phyloP scores from a whole-genome alignment of 768 basidiomycete species.

The Xerocomus potaroensis region DNA sequence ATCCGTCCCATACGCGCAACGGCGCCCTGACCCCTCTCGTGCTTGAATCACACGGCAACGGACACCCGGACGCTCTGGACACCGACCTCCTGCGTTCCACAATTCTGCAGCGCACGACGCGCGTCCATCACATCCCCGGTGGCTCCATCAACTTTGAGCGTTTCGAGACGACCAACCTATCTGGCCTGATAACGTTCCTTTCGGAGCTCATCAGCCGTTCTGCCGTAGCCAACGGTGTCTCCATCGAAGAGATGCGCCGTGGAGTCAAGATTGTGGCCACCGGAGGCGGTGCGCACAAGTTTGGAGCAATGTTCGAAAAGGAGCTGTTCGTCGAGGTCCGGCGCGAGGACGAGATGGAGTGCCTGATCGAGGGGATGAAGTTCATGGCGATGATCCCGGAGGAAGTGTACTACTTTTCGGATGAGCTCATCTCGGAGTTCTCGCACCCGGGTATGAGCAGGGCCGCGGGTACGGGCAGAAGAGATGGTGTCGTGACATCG shows the following conservation, averaged over 20 bases:
- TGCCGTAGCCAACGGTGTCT: slow-evolving; percentile 79
- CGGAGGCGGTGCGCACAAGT: slow-evolving; percentile 94
- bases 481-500: slow-evolving; percentile 3
- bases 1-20: slow-evolving; percentile 39
- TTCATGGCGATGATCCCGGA: slow-evolving; percentile 95
- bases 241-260: slow-evolving; percentile 84
- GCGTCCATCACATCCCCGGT: slow-evolving; percentile 76
- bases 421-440: slow-evolving; percentile 82
- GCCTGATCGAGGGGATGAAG: slow-evolving; percentile 91
- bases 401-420: slow-evolving; percentile 98
- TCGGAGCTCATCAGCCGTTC: slow-evolving; percentile 82
- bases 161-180: slow-evolving; percentile 89
- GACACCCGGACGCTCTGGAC: slow-evolving; percentile 29
- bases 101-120: slow-evolving; percentile 61
- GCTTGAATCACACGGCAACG: slow-evolving; percentile 47
- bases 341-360: slow-evolving; percentile 98
- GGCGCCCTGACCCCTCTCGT: slow-evolving; percentile 83
- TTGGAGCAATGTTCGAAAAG: slow-evolving; percentile 75
- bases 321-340: slow-evolving; percentile 80
- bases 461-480: too few species aligned
- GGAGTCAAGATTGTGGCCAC: slow-evolving; percentile 98
- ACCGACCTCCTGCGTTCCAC: slow-evolving; percentile 53
- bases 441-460: slow-evolving; percentile 33
- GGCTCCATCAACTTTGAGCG: slow-evolving; percentile 97
- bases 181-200: slow-evolving; percentile 82